A percentile compares a stretch with the other conserved stretches of the same genome.
Conservation (phyloP, 2,329 filamentous ascomycete species). For the Dothidotthia symphoricarpi region DNA sequence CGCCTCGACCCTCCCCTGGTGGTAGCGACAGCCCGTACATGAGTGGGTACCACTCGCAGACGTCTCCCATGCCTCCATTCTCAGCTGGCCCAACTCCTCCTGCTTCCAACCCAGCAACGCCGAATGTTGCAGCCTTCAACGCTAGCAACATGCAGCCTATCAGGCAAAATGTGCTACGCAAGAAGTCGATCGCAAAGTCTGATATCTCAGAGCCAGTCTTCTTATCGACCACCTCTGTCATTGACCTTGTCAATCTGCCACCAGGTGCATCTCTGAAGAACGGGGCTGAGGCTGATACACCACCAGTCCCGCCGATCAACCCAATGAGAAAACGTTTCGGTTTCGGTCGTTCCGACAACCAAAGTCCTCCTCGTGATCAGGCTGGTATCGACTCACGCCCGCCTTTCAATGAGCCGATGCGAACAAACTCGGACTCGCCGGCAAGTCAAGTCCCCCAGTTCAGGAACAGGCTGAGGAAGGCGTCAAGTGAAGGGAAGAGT, state of each 20-base stretch:
- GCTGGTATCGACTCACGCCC: constrained; percentile 31
- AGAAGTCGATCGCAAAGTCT: constrained; percentile 59
- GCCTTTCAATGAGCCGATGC: constrained; percentile 35
- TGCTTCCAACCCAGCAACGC: constrained; percentile 48
- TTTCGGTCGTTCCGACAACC: constrained; percentile 40
- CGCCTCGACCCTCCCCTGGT: constrained; percentile 39
- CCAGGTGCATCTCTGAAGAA: constrained; percentile 56
- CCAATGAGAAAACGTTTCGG: constrained; percentile 55
- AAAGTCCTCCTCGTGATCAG: constrained; percentile 37
- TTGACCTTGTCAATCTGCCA: constrained; percentile 59
- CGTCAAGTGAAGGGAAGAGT: constrained; percentile 52
- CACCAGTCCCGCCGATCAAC: constrained; percentile 60
- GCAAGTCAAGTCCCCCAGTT: constrained; percentile 36
- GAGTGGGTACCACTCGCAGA: constrained; percentile 39
- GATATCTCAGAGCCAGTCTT: constrained; percentile 62
- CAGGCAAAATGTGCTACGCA: constrained; percentile 45
- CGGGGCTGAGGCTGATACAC: constrained; percentile 41
- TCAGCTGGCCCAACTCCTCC: constrained; percentile 56
- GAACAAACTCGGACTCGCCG: constrained; percentile 47
- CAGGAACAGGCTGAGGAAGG: constrained; percentile 48
- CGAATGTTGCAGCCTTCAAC: constrained; percentile 38
- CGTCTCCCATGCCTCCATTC: constrained; percentile 50
- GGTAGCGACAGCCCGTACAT: constrained; percentile 36
- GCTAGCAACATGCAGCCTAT: constrained; percentile 28
- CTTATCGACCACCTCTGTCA: constrained; percentile 56